Percentiles rank a stretch among this genome's conserved stretches.
Conservation (phyloP, 176 grass and related monocot genomes). For the Aechmea fasciata region DNA sequence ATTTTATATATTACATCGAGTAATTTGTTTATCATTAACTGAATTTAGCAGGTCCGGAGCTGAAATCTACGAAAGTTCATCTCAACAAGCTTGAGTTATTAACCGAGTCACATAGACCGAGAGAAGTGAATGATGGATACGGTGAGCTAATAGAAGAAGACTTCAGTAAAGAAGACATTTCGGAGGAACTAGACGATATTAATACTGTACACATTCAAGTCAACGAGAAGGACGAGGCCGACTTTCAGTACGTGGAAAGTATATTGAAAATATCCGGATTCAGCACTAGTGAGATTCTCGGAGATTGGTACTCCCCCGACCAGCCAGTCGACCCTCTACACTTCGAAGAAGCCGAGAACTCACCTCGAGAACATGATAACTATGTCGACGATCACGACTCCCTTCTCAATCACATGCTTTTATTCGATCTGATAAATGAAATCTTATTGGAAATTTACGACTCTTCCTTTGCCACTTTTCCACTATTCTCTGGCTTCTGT, state of each 20-base stretch:
- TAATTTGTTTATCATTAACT: not conserved
- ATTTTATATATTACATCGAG: not conserved
- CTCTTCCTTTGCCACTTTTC: constrained; percentile 30
- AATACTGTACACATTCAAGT: constrained; percentile 40
- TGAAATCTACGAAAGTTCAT: constrained; percentile 21
- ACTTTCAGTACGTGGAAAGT: constrained; percentile 74
- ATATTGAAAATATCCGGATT: constrained; percentile 83
- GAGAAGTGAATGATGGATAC: not conserved
- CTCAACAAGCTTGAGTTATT: constrained; percentile 42
- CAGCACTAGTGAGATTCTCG: constrained; percentile 23
- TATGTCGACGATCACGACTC: constrained; percentile 26
- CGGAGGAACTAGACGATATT: constrained; percentile 8
- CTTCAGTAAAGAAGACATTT: not conserved
- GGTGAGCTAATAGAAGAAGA: not conserved
- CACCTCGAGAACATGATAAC: constrained; percentile 20
- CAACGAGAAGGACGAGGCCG: constrained; percentile 58
- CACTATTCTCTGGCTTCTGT: constrained; percentile 39
- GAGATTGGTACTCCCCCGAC: constrained; percentile 47
- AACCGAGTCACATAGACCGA: constrained; percentile 20
- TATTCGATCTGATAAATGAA: constrained; percentile 91
- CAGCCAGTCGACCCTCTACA: constrained; percentile 48
- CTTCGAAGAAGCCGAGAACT: constrained; percentile 55
- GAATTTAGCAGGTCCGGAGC: constrained; percentile 31
- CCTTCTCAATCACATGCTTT: constrained; percentile 54
- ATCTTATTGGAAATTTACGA: constrained; percentile 60